Conservation (phyloP, 2,329 filamentous ascomycete species). For the Paraphoma chrysanthemicola region DNA sequence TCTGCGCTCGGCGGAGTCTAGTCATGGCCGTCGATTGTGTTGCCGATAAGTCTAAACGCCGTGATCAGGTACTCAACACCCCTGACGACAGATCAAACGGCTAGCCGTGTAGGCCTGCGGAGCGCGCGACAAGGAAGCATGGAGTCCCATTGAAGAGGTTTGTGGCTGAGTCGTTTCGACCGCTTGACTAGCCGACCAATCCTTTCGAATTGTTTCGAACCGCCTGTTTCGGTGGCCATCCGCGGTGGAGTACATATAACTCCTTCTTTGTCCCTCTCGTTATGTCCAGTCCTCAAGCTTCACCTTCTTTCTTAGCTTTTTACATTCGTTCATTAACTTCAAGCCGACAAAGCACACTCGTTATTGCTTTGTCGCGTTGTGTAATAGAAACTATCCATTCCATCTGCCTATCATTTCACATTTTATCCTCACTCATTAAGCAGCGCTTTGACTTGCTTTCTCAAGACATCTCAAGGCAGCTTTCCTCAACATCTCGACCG, state of each 20-base stretch:
- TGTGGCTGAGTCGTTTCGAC: slow-evolving; percentile 36
- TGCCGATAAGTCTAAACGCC: too few species aligned
- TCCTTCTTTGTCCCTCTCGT: slow-evolving; percentile 24
- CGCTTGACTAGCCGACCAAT: slow-evolving; percentile 20
- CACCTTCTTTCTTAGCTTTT: slow-evolving; percentile 23
- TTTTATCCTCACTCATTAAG: slow-evolving; percentile 29
- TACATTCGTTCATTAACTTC: slow-evolving; percentile 24
- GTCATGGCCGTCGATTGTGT: too few species aligned
- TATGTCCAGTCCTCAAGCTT: slow-evolving; percentile 14
- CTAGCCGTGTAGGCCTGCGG: slow-evolving; percentile 24
- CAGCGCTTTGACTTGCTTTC: slow-evolving; percentile 23
- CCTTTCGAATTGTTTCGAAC: slow-evolving; percentile 25
- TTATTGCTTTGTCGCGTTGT: slow-evolving; percentile 45
- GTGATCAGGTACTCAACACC: neutral
- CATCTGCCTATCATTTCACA: slow-evolving; percentile 19
- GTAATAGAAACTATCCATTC: slow-evolving; percentile 29
- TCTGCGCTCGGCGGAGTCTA: too few species aligned
- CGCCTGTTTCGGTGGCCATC: slow-evolving; percentile 32
- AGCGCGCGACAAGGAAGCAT: slow-evolving; percentile 43
- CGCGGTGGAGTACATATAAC: slow-evolving; percentile 29
- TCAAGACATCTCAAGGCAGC: neutral
- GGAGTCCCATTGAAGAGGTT: slow-evolving; percentile 17
- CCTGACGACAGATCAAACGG: slow-evolving; percentile 20
- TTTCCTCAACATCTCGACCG: too few species aligned
- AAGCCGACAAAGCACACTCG: slow-evolving; percentile 46